A percentile compares a stretch with the other conserved stretches of the same genome.
Conservation (phyloP, 345 rosid species). For the Lumnitzera littorea region DNA sequence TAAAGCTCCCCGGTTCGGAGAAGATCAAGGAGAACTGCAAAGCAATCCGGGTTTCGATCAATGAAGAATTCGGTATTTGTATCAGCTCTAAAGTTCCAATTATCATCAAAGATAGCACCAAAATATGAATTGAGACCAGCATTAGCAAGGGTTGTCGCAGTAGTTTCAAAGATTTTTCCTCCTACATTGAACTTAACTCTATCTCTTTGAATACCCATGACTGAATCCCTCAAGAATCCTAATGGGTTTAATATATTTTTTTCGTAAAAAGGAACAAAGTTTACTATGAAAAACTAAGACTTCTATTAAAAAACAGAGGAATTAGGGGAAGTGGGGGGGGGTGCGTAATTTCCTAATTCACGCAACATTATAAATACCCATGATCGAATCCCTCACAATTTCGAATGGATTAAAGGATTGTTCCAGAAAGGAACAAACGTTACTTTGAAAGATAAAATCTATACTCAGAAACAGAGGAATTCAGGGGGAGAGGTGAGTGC, state of each 20-base stretch:
- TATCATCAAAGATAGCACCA: conserved; percentile 75
- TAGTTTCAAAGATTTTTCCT: conserved; percentile 81
- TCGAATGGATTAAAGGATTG: neutral
- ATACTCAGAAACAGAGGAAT: no score
- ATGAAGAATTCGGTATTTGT: conserved; percentile 41
- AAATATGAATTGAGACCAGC: conserved; percentile 87
- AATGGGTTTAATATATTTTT: neutral
- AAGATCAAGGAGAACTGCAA: conserved; percentile 82
- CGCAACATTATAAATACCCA: no score
- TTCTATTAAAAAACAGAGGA: neutral
- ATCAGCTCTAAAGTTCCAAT: conserved; percentile 47
- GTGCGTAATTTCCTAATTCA: no score
- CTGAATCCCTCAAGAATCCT: neutral
- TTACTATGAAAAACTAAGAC: neutral
- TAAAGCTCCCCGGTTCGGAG: conserved; percentile 95
- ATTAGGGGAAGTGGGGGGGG: neutral
- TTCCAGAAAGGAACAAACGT: conserved; percentile 18
- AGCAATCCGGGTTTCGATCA: conserved; percentile 89
- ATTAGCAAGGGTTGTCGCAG: conserved; percentile 88
- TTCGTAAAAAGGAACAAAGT: neutral
- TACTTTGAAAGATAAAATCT: no score
- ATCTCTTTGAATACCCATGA: conserved; percentile 71
- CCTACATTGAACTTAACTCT: conserved; percentile 80
- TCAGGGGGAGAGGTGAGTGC: no score
- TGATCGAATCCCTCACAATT: no score